Evolutionary conservation across 225 moss, liverwort and hornwort species (phyloP).

Genomic region (Ulota crispa): DNA sequence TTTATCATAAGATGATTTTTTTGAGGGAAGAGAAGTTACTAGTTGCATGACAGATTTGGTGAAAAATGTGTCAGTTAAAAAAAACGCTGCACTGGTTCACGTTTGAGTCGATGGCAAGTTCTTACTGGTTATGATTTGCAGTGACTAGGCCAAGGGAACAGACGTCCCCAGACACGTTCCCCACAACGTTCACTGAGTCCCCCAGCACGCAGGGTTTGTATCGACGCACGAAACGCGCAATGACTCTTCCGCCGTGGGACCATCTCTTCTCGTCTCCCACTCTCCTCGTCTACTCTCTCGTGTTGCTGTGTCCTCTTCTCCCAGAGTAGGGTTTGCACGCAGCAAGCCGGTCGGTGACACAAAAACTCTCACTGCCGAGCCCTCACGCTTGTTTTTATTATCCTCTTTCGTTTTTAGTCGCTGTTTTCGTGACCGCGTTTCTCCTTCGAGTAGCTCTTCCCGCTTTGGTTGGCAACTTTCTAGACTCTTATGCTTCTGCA

Average conservation of each 20-base stretch:
- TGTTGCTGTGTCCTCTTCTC: neutral
- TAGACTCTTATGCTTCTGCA: neutral
- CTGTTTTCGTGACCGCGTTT: no score
- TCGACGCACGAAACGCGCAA: constrained; percentile 11
- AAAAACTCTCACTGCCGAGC: neutral
- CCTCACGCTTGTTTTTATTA: neutral
- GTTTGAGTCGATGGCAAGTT: no score
- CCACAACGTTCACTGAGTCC: neutral
- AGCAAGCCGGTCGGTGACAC: neutral
- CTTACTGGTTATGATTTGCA: no score
- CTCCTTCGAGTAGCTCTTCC: neutral
- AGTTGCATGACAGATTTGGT: no score
- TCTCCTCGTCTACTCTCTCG: neutral
- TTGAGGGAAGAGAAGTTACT: no score
- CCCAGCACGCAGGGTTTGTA: constrained; percentile 1
- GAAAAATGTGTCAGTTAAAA: no score
- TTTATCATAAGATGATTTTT: no score
- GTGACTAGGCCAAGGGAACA: neutral
- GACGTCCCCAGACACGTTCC: neutral
- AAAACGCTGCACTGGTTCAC: no score
- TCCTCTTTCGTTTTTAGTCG: neutral
- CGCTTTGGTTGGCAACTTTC: neutral
- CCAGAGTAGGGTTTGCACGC: constrained; percentile 19
- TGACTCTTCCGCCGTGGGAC: constrained; percentile 20
- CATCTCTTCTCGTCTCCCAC: constrained; percentile 9